A percentile compares a stretch with the other conserved stretches of the same genome.
Evolutionary conservation across 2,329 filamentous ascomycete species (phyloP).

Genomic region (Davidsoniella eucalypti): DNA sequence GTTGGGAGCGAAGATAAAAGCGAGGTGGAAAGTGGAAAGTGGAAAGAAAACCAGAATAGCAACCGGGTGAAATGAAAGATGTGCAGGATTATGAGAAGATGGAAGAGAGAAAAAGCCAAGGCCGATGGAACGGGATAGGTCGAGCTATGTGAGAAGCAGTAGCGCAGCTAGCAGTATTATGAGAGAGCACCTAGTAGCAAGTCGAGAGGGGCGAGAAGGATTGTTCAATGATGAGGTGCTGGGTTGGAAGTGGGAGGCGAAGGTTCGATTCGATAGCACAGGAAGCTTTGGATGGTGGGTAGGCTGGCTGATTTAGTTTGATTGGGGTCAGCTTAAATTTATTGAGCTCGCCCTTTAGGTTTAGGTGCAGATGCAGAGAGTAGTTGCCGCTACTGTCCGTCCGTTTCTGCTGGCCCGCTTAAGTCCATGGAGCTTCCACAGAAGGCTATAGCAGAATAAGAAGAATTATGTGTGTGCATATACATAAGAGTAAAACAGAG

Average conservation of each 20-base stretch:
- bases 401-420: too few species aligned
- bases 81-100: constrained; percentile 10
- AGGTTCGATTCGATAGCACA: too few species aligned
- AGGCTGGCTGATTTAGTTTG: neutral
- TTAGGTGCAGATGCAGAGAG: neutral
- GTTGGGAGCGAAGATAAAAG: constrained; percentile 1
- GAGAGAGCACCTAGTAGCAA: neutral
- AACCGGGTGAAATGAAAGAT: neutral
- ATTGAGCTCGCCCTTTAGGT: neutral
- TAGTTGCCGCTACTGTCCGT: too few species aligned
- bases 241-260: neutral
- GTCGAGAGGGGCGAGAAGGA: neutral
- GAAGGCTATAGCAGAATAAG: too few species aligned
- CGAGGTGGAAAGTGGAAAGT: constrained; percentile 5
- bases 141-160: neutral
- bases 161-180: constrained; percentile 5
- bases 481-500: neutral
- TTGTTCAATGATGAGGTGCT: neutral
- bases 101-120: constrained; percentile 2
- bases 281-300: neutral
- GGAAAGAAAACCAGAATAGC: constrained; percentile 4
- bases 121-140: neutral
- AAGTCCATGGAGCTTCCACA: too few species aligned
- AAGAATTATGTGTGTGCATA: too few species aligned
- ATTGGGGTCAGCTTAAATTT: neutral